Percentiles rank a stretch among this genome's conserved stretches.
These are phyloP conservation scores for Mrakia gelida DNA, from an alignment of 768 basidiomycete species.

Conservation along the genomic window DNA sequence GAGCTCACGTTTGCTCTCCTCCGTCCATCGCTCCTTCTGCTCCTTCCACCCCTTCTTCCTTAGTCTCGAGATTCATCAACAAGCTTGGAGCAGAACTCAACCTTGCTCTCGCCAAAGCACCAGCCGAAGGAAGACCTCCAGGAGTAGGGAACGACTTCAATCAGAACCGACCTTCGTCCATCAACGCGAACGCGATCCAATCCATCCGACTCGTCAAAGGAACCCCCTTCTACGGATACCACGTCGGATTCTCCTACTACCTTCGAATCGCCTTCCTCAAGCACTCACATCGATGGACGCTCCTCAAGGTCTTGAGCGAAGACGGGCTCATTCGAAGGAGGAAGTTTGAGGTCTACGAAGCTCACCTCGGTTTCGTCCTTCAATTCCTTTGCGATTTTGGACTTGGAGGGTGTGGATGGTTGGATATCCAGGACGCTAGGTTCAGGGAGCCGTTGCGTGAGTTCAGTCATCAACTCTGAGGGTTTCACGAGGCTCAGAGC, in stretches of 20 bases:
- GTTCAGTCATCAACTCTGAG: constrained; percentile 15
- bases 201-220: constrained; percentile 84
- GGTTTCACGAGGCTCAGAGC: background rate
- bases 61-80: constrained; percentile 71
- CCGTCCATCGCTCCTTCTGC: background rate
- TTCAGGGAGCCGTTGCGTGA: constrained; percentile 48
- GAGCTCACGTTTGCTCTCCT: constrained; percentile 6
- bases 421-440: constrained; percentile 59
- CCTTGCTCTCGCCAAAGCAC: constrained; percentile 56
- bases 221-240: constrained; percentile 93
- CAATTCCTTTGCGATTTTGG: constrained; percentile 96
- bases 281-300: constrained; percentile 63
- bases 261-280: constrained; percentile 77
- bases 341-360: constrained; percentile 76
- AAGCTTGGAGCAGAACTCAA: constrained; percentile 72
- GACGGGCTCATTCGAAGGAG: constrained; percentile 78
- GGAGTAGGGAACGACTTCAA: constrained; percentile 48
- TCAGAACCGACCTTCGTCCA: constrained; percentile 50
- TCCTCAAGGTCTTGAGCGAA: constrained; percentile 64
- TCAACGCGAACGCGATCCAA: constrained; percentile 50
- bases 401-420: constrained; percentile 87
- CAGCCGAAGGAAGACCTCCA: constrained; percentile 45
- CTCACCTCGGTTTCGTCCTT: constrained; percentile 77
- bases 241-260: constrained; percentile 75
- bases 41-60: constrained; percentile 5